Conservation (phyloP, 2,329 filamentous ascomycete genomes). For the Didymella pomorum region DNA sequence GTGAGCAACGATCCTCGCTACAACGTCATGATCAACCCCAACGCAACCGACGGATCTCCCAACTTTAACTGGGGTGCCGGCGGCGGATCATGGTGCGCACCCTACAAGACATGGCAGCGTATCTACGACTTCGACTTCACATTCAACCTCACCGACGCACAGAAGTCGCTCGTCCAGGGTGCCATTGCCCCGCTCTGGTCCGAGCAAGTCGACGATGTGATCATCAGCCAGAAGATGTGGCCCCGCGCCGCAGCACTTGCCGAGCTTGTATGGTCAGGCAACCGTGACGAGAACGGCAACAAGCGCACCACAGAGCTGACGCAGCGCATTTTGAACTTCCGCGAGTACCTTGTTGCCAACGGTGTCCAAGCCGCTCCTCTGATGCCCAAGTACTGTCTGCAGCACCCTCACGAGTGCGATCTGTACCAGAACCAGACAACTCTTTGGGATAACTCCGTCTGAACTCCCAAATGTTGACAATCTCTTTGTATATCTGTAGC, state of each 20-base stretch:
- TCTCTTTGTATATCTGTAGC: neutral
- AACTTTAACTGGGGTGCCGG: slow-evolving; percentile 64
- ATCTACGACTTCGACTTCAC: slow-evolving; percentile 68
- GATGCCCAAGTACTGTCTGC: slow-evolving; percentile 65
- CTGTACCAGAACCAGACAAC: slow-evolving; percentile 61
- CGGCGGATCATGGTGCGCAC: slow-evolving; percentile 66
- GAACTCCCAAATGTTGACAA: neutral
- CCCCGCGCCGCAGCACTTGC: slow-evolving; percentile 65
- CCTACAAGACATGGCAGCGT: slow-evolving; percentile 68
- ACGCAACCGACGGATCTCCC: slow-evolving; percentile 47
- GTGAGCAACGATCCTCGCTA: slow-evolving; percentile 65
- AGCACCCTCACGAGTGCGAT: slow-evolving; percentile 67
- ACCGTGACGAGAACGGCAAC: slow-evolving; percentile 57
- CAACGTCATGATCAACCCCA: slow-evolving; percentile 62
- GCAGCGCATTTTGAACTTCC: slow-evolving; percentile 66
- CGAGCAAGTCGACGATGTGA: slow-evolving; percentile 64
- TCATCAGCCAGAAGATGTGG: slow-evolving; percentile 62
- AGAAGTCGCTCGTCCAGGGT: slow-evolving; percentile 62
- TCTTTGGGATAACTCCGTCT: slow-evolving; percentile 12
- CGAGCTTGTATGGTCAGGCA: slow-evolving; percentile 65
- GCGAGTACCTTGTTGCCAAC: slow-evolving; percentile 65
- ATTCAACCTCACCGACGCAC: slow-evolving; percentile 54
- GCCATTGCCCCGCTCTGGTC: slow-evolving; percentile 62
- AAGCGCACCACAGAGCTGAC: slow-evolving; percentile 64
- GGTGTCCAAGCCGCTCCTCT: slow-evolving; percentile 60